Evolutionary conservation across 202 grass and related monocot genomes (phyloP).

Genomic region (Musa balbisiana): DNA sequence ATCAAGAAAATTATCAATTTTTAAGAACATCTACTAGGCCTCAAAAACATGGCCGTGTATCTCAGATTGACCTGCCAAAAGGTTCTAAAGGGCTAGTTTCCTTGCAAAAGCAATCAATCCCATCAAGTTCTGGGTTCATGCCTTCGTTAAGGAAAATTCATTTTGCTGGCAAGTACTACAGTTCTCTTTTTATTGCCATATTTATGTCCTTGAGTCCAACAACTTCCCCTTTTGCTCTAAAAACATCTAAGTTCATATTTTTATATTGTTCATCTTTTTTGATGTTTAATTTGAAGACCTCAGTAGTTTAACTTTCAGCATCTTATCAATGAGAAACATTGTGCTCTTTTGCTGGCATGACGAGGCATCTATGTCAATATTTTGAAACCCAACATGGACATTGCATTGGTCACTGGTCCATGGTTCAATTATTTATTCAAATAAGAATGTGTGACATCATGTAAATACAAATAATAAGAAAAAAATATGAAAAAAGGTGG

Average conservation of each 20-base stretch:
- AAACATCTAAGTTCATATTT: not conserved
- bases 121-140: conserved; percentile 34
- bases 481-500: too few relatives aligned
- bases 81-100: conserved; percentile 22
- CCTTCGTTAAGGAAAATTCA: conserved; percentile 36
- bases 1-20: conserved; percentile 28
- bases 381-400: too few relatives aligned
- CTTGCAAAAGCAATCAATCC: conserved; percentile 20
- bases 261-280: not conserved
- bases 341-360: too few relatives aligned
- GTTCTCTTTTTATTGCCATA: not conserved
- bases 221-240: not conserved
- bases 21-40: conserved; percentile 30
- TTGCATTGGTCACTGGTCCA: too few relatives aligned
- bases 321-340: too few relatives aligned
- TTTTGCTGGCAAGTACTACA: conserved; percentile 31
- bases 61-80: conserved; percentile 16
- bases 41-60: conserved; percentile 25
- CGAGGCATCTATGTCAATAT: too few relatives aligned
- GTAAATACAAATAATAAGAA: too few relatives aligned
- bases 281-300: not conserved
- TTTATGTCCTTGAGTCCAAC: not conserved
- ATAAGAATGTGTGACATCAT: too few relatives aligned
- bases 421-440: too few relatives aligned
- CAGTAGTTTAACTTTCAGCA: too few relatives aligned